Base-by-base conservation (phyloP, 345 rosid species). In the Populus euphratica region DNA sequence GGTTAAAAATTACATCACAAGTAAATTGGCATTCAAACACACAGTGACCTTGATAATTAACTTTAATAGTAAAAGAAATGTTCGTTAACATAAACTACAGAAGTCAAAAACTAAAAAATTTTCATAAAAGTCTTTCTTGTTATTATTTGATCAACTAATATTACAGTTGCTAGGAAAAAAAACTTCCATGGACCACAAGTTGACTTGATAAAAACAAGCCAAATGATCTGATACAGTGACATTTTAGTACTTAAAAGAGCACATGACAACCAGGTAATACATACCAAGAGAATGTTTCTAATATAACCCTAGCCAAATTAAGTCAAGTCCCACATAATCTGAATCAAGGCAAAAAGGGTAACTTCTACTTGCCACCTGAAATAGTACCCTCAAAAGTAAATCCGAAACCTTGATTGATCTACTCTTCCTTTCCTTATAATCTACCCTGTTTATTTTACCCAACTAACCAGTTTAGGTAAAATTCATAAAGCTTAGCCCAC, bases 301-400 rank as follows among this genome's bases (percentile, higher is more conserved):
- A 25, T 36, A 73, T 59, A 61, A 59, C 11, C 52, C 52, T 12
- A 62, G n/a, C 54, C 27, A 62, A 68, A 74, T 43, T 41, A 74
- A 18, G 8, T 25, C 43, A 38, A 33, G 29, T 39, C 38, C 29
- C 9, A 65, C 68, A 66, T 25, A 17, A 41, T 74, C 41, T 41
- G 69, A 74, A 38, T 63, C 23, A 73, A 21, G 39, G 68, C 43
- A 39, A 61, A 73, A 73, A 73, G 23, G 33, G 49, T 73, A 38
- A 50, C 11, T 61, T 36, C 64, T 23, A 59, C 64, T 59, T 59
- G 31, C 75, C 29, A 61, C 54, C 68, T 36, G 25, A 38, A 73
- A 54, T 7, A 25, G 8, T 8, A 23, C 43, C 63, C 33, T 61
- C 7, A 36, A 73, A 73, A 39, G 44, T 9, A 59, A 59, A 59